Evolutionary conservation across 768 basidiomycete genomes (phyloP).

Genomic region (Hygrophorus pudorinus): DNA sequence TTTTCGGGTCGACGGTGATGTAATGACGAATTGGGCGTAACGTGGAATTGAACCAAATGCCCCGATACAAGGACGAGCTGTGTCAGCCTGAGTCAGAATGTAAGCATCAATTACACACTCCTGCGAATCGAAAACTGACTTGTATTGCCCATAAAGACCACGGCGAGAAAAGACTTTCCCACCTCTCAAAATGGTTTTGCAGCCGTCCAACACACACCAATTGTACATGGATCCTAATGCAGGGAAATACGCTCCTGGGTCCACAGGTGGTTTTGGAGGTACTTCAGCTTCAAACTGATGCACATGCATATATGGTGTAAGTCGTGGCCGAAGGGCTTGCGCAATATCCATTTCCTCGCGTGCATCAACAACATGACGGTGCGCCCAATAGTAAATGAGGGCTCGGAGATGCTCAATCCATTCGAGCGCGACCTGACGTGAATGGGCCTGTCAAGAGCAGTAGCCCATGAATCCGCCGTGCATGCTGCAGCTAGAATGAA

Average conservation of each 20-base stretch:
- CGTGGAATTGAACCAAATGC: slow-evolving; percentile 60
- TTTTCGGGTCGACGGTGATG: slow-evolving; percentile 46
- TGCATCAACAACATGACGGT: slow-evolving; percentile 66
- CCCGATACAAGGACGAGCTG: slow-evolving; percentile 72
- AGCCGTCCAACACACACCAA: slow-evolving; percentile 80
- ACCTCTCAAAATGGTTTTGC: slow-evolving; percentile 61
- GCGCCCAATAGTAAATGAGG: slow-evolving; percentile 71
- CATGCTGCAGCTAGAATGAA: not conserved
- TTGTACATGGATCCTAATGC: slow-evolving; percentile 64
- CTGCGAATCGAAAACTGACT: slow-evolving; percentile 37
- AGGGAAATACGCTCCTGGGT: slow-evolving; percentile 43
- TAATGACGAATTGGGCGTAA: slow-evolving; percentile 47
- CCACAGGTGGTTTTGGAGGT: slow-evolving; percentile 41
- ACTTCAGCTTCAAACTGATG: slow-evolving; percentile 29
- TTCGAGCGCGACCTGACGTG: slow-evolving; percentile 57
- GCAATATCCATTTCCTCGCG: slow-evolving; percentile 73
- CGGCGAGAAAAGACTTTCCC: slow-evolving; percentile 67
- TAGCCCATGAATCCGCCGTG: slow-evolving; percentile 1
- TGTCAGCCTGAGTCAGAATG: slow-evolving; percentile 35
- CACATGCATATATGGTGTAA: slow-evolving; percentile 47
- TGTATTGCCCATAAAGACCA: slow-evolving; percentile 67
- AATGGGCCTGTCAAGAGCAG: slow-evolving; percentile 41
- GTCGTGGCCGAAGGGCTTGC: slow-evolving; percentile 40
- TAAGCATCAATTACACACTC: not conserved
- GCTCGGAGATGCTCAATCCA: slow-evolving; percentile 76